Evolutionary conservation across 2,329 filamentous ascomycete genomes (phyloP).

Genomic region (Epichloe gansuensis): DNA sequence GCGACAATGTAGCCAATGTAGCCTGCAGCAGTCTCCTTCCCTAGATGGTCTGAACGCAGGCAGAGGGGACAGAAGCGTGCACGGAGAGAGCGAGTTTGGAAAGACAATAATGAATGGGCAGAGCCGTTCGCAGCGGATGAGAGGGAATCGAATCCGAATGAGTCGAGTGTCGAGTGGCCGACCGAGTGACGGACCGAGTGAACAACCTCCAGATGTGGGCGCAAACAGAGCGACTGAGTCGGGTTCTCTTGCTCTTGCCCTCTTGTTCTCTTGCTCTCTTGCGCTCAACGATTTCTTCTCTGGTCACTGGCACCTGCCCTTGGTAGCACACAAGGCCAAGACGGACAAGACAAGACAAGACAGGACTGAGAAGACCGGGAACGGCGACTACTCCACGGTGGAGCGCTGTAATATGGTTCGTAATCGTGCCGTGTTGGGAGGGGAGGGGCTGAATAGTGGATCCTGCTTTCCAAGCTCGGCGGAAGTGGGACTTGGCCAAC

Average conservation of each 20-base stretch:
- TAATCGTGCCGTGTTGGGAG: neutral
- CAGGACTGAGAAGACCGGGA: conserved; percentile 3
- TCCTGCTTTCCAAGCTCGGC: conserved; percentile 3
- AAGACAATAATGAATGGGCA: no score
- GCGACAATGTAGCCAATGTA: no score
- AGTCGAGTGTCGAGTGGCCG: neutral
- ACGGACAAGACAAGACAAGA: neutral
- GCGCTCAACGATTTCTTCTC: neutral
- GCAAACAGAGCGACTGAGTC: neutral
- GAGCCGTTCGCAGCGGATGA: no score
- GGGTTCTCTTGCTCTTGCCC: neutral
- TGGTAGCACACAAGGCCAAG: neutral
- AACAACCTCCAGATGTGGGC: neutral
- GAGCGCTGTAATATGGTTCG: conserved; percentile 1
- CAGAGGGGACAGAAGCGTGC: neutral
- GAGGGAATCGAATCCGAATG: neutral
- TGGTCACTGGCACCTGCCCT: neutral
- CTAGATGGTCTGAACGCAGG: neutral
- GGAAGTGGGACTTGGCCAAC: conserved; percentile 5
- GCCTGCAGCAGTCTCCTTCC: no score
- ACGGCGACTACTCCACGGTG: conserved; percentile 5
- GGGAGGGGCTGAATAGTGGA: conserved; percentile 3
- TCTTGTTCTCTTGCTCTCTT: no score
- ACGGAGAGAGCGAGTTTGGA: neutral
- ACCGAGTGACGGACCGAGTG: neutral